Evolutionary conservation across 805 yeast genomes (phyloP).

Genomic region (Schizosaccharomyces octosporus): DNA sequence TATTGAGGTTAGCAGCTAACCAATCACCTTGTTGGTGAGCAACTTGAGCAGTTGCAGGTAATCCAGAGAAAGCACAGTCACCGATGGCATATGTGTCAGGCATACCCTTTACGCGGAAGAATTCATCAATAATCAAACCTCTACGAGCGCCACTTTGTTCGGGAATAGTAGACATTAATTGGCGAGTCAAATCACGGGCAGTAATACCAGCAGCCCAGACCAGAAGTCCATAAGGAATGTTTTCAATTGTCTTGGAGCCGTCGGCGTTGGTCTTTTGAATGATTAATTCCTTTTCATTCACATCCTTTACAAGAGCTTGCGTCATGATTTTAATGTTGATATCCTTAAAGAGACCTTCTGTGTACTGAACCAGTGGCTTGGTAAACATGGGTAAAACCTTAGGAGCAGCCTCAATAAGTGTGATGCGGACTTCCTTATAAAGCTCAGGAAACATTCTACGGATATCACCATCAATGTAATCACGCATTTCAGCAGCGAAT

Average conservation of each 20-base stretch:
- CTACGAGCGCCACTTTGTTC: slow-evolving; percentile 32
- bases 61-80: slow-evolving; percentile 35
- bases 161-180: slow-evolving; percentile 24
- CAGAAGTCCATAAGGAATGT: slow-evolving; percentile 42
- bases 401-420: slow-evolving; percentile 42
- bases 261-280: slow-evolving; percentile 28
- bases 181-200: slow-evolving; percentile 35
- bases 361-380: slow-evolving; percentile 37
- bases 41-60: slow-evolving; percentile 53
- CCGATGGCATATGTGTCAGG: slow-evolving; percentile 53
- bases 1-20: slow-evolving; percentile 33
- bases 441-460: slow-evolving; percentile 32
- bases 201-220: slow-evolving; percentile 61
- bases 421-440: slow-evolving; percentile 39
- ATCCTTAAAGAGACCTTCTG: slow-evolving; percentile 35
- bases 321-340: slow-evolving; percentile 39
- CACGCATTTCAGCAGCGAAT: slow-evolving; percentile 47
- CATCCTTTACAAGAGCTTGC: slow-evolving; percentile 33
- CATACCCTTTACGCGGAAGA: slow-evolving; percentile 42
- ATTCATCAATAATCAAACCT: slow-evolving; percentile 59
- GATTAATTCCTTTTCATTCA: slow-evolving; percentile 30
- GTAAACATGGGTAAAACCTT: slow-evolving; percentile 47
- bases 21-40: slow-evolving; percentile 50
- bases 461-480: slow-evolving; percentile 40
- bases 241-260: slow-evolving; percentile 14